Evolutionary conservation across 1,139 yeast species (phyloP).

Genomic region (Pneumocystis murina): DNA sequence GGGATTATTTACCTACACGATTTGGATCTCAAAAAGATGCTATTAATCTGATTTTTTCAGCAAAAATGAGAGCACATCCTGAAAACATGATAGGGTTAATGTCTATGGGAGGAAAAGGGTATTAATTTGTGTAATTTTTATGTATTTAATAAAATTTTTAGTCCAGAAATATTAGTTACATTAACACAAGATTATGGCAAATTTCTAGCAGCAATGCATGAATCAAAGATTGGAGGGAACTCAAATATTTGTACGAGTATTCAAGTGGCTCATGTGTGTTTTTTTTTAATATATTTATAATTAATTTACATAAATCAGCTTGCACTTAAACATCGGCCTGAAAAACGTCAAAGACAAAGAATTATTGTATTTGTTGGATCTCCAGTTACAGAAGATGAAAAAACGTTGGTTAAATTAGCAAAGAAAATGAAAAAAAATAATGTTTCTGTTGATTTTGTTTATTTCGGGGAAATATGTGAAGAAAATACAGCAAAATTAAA

Average conservation of each 20-base stretch:
- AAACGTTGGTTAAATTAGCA: slow-evolving; percentile 69
- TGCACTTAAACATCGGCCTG: slow-evolving; percentile 91
- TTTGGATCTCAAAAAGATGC: slow-evolving; percentile 89
- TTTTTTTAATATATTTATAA: too few species aligned
- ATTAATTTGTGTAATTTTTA: neutral
- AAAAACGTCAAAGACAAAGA: slow-evolving; percentile 81
- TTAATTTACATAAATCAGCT: slow-evolving; percentile 23
- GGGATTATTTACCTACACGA: slow-evolving; percentile 79
- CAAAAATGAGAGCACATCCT: slow-evolving; percentile 77
- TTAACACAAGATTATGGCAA: slow-evolving; percentile 80
- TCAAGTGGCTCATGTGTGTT: slow-evolving; percentile 67
- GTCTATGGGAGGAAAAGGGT: slow-evolving; percentile 48
- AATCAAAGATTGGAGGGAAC: slow-evolving; percentile 57
- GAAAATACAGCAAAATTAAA: slow-evolving; percentile 67
- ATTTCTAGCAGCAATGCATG: slow-evolving; percentile 75
- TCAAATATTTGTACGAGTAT: slow-evolving; percentile 66
- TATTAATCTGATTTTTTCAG: slow-evolving; percentile 75
- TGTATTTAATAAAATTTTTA: slow-evolving; percentile 1
- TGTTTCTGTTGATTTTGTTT: slow-evolving; percentile 77
- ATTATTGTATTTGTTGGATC: slow-evolving; percentile 82
- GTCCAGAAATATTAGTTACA: slow-evolving; percentile 74
- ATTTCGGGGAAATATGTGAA: slow-evolving; percentile 70
- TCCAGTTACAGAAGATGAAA: slow-evolving; percentile 58
- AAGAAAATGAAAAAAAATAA: slow-evolving; percentile 88
- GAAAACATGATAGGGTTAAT: slow-evolving; percentile 74